These are phyloP conservation scores for Xylaria sp. DNA, from an alignment of 2,329 filamentous ascomycete genomes.

Conservation along the genomic window DNA sequence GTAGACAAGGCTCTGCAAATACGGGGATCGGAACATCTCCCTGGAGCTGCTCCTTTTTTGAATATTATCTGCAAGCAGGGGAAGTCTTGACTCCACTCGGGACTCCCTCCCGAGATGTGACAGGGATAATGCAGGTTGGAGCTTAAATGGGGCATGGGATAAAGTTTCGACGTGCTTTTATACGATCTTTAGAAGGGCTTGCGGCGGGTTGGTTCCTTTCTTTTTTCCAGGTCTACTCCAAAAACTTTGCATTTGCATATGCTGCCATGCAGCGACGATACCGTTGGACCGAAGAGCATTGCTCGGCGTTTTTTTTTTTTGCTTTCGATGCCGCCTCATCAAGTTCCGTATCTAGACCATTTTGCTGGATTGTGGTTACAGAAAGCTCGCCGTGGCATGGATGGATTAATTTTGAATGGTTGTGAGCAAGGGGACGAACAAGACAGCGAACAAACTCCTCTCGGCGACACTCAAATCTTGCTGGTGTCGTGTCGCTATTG, in stretches of 20 bases:
- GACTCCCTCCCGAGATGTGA: neutral
- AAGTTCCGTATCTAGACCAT: constrained; percentile 9
- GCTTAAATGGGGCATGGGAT: constrained; percentile 19
- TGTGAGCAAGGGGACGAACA: constrained; percentile 1
- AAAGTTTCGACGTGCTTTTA: constrained; percentile 8
- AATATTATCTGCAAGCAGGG: constrained; percentile 17
- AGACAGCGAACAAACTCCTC: too few species aligned
- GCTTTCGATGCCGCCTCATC: constrained; percentile 12
- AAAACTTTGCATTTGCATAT: constrained; percentile 28
- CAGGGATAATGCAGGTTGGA: constrained; percentile 11
- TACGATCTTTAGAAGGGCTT: constrained; percentile 20
- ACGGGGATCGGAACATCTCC: neutral
- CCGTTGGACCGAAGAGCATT: constrained; percentile 23
- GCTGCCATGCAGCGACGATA: constrained; percentile 15
- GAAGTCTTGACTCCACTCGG: constrained; percentile 1
- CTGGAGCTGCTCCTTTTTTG: constrained; percentile 3
- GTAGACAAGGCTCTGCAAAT: constrained; percentile 45
- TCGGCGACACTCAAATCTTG: too few species aligned
- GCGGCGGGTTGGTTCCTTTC: constrained; percentile 13
- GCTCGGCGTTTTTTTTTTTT: constrained; percentile 18
- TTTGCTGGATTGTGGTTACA: constrained; percentile 10
- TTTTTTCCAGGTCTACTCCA: constrained; percentile 16
- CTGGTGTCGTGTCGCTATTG: too few species aligned
- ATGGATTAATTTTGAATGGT: neutral
- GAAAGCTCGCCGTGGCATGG: neutral